phyloP scores from a whole-genome alignment of 2,329 filamentous ascomycete species.

The Dactylonectria macrodidyma region DNA sequence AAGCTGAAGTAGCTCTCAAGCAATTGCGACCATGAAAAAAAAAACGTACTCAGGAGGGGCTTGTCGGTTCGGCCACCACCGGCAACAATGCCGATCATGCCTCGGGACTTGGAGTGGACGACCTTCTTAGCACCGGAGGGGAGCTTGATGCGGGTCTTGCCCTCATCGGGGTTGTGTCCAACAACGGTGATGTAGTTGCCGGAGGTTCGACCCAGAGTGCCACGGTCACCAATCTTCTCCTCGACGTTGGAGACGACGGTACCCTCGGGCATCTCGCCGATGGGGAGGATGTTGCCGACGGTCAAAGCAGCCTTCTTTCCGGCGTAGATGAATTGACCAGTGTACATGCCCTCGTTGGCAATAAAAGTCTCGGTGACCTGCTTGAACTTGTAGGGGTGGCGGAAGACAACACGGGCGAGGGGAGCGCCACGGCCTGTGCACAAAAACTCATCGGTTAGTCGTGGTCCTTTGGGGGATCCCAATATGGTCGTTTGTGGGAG shows the following conservation, averaged over 20 bases:
- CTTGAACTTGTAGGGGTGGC: slow-evolving; percentile 98
- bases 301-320: slow-evolving; percentile 98
- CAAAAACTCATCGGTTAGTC: slow-evolving; percentile 46
- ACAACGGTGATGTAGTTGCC: slow-evolving; percentile 99
- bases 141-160: slow-evolving; percentile 99
- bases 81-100: slow-evolving; percentile 99
- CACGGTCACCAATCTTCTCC: slow-evolving; percentile 98
- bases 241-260: slow-evolving; percentile 99
- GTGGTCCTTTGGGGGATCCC: slow-evolving; percentile 33
- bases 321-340: slow-evolving; percentile 99
- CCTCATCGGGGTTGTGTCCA: slow-evolving; percentile 98
- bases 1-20: too few species aligned
- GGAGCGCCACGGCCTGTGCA: slow-evolving; percentile 85
- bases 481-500: slow-evolving; percentile 29
- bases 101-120: slow-evolving; percentile 89
- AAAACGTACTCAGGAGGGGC: slow-evolving; percentile 88
- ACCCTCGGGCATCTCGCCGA: slow-evolving; percentile 96
- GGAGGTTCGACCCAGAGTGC: slow-evolving; percentile 94
- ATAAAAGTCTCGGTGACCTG: slow-evolving; percentile 99
- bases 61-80: slow-evolving; percentile 99
- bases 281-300: slow-evolving; percentile 97
- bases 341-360: slow-evolving; percentile 99
- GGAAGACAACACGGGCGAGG: slow-evolving; percentile 96
- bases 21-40: not conserved
- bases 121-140: slow-evolving; percentile 99